Base-by-base conservation (phyloP, 169 alveolate species). In the Plasmodium reichenowi region DNA sequence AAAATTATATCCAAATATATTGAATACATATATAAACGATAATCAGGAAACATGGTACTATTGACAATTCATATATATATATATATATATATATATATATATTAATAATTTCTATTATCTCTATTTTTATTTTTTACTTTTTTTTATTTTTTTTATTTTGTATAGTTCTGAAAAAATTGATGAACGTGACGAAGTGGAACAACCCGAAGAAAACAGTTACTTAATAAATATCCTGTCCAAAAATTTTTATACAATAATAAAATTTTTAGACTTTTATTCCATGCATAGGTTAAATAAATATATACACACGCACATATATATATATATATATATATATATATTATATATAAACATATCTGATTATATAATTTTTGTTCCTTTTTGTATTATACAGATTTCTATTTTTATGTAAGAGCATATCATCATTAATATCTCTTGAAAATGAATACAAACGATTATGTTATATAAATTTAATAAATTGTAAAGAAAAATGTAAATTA, bases 221-320 rank as follows among this genome's bases (percentile, higher is more conserved):
- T 47, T 76, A 56, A 76, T 76, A 15, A 26, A 64, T 29, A 64
- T 76, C 22, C 26, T 76, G 52, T 58, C 73, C 12, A 60, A 76
- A 58, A 76, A 76, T 50, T 76, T 76, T 76, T 76, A 17, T 26
- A 50, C 76, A 20, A 64, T 76, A 5, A 76, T 62, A 62, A 76
- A 76, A 43, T 76, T 63, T 70, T 58, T 76, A 68, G 88, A 76
- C 43, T 76, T 76, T 63, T 76, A 76, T 58, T 76, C 88, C 63
- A 66, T 76, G 76, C 88, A 76, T 76, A 76, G 88, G 88, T 76
- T 26, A 29, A 66, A 66, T 10, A 38, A 13, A 64, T 32, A 29
- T 17, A 22, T 24, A 72, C 29, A 72, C 7, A 72, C 12, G n/a
- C 4, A 52, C 17, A 58, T 3, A 20, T 2, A 13, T 0, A 59